Evolutionary conservation across 2,329 filamentous ascomycete genomes (phyloP).

Genomic region (Clarireedia monteithiana): DNA sequence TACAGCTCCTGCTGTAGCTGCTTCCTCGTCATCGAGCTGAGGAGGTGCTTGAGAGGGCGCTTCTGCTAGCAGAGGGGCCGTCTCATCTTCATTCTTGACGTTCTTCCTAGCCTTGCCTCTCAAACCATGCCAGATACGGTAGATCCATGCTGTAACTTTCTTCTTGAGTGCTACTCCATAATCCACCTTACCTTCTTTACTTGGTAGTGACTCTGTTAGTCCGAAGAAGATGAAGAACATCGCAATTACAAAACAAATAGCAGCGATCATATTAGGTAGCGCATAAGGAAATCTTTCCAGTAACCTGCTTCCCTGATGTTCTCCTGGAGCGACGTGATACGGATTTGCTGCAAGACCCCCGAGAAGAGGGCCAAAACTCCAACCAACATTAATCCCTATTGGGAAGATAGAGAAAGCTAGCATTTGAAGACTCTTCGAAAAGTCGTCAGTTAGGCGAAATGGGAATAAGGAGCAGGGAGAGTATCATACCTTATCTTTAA

Average conservation of each 20-base stretch:
- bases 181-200: not conserved
- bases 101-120: not conserved
- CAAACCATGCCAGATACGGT: not conserved
- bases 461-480: not conserved
- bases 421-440: conserved; percentile 63
- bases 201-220: not conserved
- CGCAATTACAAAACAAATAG: not conserved
- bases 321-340: not conserved
- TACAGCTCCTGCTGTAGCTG: not conserved
- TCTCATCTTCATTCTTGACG: not conserved
- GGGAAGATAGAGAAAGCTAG: conserved; percentile 36
- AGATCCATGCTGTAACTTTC: not conserved
- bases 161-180: not conserved
- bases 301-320: not conserved
- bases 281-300: conserved; percentile 1
- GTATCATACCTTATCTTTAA: not conserved
- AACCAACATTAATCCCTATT: conserved; percentile 58
- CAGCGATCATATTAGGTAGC: not conserved
- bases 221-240: not conserved
- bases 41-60: not conserved
- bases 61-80: not conserved
- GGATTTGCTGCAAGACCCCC: conserved; percentile 38
- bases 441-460: conserved; percentile 13
- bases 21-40: not conserved
- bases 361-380: conserved; percentile 22